These are phyloP conservation scores for Basidiobolus heterosporus DNA, from an alignment of 371 early-diverging fungal genomes.

Conservation along the genomic window DNA sequence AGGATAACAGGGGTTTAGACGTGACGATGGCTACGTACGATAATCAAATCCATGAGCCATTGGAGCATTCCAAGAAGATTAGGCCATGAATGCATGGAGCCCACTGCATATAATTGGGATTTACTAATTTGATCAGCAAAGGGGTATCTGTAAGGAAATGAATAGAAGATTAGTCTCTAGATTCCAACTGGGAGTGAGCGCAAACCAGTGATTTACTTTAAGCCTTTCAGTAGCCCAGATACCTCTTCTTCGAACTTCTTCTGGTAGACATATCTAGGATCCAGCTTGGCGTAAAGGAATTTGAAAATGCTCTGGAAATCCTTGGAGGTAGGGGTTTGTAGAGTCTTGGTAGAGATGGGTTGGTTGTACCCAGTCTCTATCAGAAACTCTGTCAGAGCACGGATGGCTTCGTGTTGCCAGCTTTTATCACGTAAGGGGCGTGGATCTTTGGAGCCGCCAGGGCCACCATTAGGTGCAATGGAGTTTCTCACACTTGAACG, in stretches of 20 bases:
- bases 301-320: conserved; percentile 84
- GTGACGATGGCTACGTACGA: conserved; percentile 17
- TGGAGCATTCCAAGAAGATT: conserved; percentile 64
- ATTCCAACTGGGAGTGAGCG: no score
- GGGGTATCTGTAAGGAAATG: conserved; percentile 53
- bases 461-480: no score
- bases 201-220: conserved; percentile 33
- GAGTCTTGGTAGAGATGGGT: conserved; percentile 31
- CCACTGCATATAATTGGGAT: conserved; percentile 65
- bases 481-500: no score
- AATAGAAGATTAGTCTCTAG: background rate
- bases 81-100: conserved; percentile 81
- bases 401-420: conserved; percentile 46
- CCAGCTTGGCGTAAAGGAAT: conserved; percentile 67
- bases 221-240: conserved; percentile 44
- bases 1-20: background rate
- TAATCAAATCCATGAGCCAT: conserved; percentile 79
- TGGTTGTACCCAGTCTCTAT: conserved; percentile 51
- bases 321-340: conserved; percentile 58
- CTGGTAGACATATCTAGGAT: conserved; percentile 43
- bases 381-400: conserved; percentile 51
- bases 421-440: conserved; percentile 42
- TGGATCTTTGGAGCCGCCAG: conserved; percentile 30
- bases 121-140: conserved; percentile 74
- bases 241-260: conserved; percentile 80